Base-by-base conservation (phyloP, 306 rosid genomes). In the Astragalus glycyphyllos region DNA sequence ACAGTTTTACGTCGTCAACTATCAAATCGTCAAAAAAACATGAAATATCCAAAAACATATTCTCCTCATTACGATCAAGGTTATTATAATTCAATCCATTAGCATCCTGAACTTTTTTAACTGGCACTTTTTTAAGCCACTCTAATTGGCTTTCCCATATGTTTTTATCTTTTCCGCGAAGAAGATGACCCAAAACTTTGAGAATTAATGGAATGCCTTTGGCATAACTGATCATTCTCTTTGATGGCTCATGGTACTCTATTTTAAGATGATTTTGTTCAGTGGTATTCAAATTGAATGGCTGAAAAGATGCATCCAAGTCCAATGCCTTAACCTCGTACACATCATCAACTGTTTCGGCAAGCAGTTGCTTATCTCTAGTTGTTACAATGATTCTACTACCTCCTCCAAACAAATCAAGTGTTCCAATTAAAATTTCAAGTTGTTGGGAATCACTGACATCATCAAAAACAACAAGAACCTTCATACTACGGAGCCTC, bases 11-110 rank as follows among this genome's bases (percentile, higher is more conserved):
- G 10, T 37, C 1, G 8, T 72, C 16, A 37, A 61, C 61, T 20
- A 48, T 49, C 7, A 60, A 12, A 49, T 37, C 71, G 0, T 50
- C 34, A 0, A 81, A 58, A 17, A 58, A 66, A 53, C 75, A 80
- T 15, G 61, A 68, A 74, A 71, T 66, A 13, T 81, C 59, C 11
- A 81, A 59, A 54, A 79, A 29, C 11, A 81, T 44, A 3, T 4
- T 11, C 20, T 58, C 31, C 63, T 75, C 60, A 1, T 75, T 20
- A 0, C 14, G 38, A 13, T 63, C 65, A 10, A 63, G 55, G 7
- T 51, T 56, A 26, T 41, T 9, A 2, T 63, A 51, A 26, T 56
- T 73, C 71, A 51, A 1, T 14, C 12, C 75, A 2, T 70, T 1
- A 0, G 41, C 8, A 47, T 75, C 40, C 11, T 62, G 15, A 3